phyloP scores from a whole-genome alignment of 2,329 filamentous ascomycete genomes.

The Onygenales sp. region DNA sequence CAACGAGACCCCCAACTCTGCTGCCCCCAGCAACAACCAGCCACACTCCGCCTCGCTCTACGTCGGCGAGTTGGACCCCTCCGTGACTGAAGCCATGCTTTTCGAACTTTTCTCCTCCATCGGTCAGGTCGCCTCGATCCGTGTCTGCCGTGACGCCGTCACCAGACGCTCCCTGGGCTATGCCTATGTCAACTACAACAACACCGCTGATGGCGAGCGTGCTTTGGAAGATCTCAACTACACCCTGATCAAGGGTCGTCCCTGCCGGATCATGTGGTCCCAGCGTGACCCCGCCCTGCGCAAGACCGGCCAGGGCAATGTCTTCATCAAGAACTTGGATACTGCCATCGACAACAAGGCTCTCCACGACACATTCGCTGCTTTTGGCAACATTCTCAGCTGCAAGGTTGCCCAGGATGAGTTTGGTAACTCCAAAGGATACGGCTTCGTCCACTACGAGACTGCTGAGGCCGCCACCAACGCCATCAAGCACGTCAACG shows the following conservation, averaged over 20 bases:
- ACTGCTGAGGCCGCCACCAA: slow-evolving; percentile 93
- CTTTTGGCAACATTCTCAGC: slow-evolving; percentile 97
- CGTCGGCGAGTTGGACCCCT: slow-evolving; percentile 94
- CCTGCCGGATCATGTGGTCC: slow-evolving; percentile 99
- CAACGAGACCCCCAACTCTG: slow-evolving; percentile 48
- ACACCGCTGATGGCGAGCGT: slow-evolving; percentile 90
- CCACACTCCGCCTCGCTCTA: slow-evolving; percentile 97
- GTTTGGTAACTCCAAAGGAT: slow-evolving; percentile 92
- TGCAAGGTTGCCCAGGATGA: slow-evolving; percentile 99
- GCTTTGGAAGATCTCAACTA: slow-evolving; percentile 99
- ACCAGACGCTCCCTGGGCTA: slow-evolving; percentile 98
- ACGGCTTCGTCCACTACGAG: slow-evolving; percentile 99
- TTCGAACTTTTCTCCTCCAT: slow-evolving; percentile 99
- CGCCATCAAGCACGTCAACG: slow-evolving; percentile 99
- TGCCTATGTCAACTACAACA: slow-evolving; percentile 99
- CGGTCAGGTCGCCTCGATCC: slow-evolving; percentile 95
- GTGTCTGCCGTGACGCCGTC: slow-evolving; percentile 98
- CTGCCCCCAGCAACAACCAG: slow-evolving; percentile 63
- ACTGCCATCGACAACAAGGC: slow-evolving; percentile 99
- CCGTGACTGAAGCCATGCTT: slow-evolving; percentile 98
- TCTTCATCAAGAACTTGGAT: slow-evolving; percentile 99
- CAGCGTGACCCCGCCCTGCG: slow-evolving; percentile 97
- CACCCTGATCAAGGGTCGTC: slow-evolving; percentile 96
- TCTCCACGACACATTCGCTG: slow-evolving; percentile 96
- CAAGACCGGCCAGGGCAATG: slow-evolving; percentile 98